Evolutionary conservation across 441 rosid species (phyloP), one percentile per base, ranked within the genome.

Genomic region (Gossypium trilobum): DNA sequence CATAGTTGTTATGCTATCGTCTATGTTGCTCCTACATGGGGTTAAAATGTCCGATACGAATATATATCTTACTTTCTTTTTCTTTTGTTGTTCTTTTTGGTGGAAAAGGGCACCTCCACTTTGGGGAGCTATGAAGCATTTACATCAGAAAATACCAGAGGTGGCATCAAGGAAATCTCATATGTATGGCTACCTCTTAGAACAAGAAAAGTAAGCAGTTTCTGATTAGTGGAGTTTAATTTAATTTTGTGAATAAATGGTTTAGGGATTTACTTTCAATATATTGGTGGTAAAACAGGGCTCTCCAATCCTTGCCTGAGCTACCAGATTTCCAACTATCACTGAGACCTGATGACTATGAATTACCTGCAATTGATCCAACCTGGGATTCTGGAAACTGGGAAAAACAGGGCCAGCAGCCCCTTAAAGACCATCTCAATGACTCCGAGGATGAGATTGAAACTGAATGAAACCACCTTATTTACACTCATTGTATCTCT

Each of bases 321-420:
- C 88, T 90, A 58, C 99, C 97, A 7, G 89, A 87, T 76, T 95
- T 95, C 78, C 96, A 87, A 6, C 73, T 86, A 74, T 94, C 97
- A 19, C 80, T 94, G 56, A 83, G 82, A 75, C 96, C 97, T 3
- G 95, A 89, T 14, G 96, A 85, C 17, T 89, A 75, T 74, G 82
- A 66, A 56, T 80, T 92, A 77, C 97, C 97, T 10, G 91, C 81
- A 74, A 77, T 81, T 0, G 87, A 87, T 76, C 76, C 81, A 13
- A 87, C 84, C 2, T 87, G 95, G 91, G 78, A 81, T 52, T 11
- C 29, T 11, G 84, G 70, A 46, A 82, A 73, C 25, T 82, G 91
- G 88, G 86, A 82, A 79, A 70, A 76, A 3, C 83, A 75, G 73
- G 77, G 76, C 74, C 95, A 84, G 74, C 97, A 85, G 55, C 59